Evolutionary conservation across 495 filamentous ascomycete genomes (phyloP).

Genomic region (Xylaria telfairii): DNA sequence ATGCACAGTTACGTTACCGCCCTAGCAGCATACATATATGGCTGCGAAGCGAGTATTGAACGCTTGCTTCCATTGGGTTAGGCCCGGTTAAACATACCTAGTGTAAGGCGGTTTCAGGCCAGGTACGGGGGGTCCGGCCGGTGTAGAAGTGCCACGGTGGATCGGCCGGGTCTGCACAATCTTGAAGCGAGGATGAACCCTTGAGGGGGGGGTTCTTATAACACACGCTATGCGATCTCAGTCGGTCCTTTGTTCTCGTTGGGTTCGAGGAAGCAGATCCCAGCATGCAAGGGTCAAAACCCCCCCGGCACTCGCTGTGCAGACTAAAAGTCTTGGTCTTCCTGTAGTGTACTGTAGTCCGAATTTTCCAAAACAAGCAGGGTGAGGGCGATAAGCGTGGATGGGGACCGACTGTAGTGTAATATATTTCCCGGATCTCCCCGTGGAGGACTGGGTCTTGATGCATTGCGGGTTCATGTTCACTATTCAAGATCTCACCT

Average conservation of each 20-base stretch:
- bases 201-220: not conserved
- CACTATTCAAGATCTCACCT: slow-evolving; percentile 10
- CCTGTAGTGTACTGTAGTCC: not conserved
- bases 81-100: not conserved
- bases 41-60: not conserved
- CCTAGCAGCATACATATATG: not conserved
- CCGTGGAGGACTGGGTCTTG: slow-evolving; percentile 14
- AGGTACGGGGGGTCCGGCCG: not conserved
- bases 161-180: slow-evolving; percentile 1
- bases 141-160: not conserved
- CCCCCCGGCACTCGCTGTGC: slow-evolving; percentile 3
- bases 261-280: slow-evolving; percentile 12
- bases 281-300: not conserved
- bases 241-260: slow-evolving; percentile 7
- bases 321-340: slow-evolving; percentile 16
- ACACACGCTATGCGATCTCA: not conserved
- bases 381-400: not conserved
- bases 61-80: not conserved
- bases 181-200: not conserved
- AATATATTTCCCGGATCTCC: slow-evolving; percentile 16
- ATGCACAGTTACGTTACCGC: not conserved
- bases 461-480: slow-evolving; percentile 13
- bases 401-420: slow-evolving; percentile 1
- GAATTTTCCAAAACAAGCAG: not conserved
- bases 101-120: slow-evolving; percentile 7